A percentile compares a stretch with the other conserved stretches of the same genome.
Conservation (phyloP, 305 asterid species). For the Solanum hybrid region DNA sequence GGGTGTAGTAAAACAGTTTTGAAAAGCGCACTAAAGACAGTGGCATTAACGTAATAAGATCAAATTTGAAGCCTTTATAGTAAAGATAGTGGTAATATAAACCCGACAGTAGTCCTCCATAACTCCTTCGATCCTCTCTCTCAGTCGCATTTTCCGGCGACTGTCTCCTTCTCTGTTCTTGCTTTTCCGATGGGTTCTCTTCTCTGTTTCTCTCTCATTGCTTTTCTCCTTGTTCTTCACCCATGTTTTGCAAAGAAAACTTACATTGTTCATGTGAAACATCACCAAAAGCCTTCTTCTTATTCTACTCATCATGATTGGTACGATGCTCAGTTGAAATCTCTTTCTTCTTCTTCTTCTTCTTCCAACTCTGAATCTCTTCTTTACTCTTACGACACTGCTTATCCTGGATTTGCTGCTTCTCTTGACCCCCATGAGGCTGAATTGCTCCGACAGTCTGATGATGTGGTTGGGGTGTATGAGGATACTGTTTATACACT, state of each 20-base stretch:
- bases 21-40: not conserved
- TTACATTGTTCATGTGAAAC: conserved; percentile 67
- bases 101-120: conserved; percentile 24
- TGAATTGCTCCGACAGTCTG: conserved; percentile 28
- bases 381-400: conserved; percentile 27
- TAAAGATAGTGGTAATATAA: conserved; percentile 3
- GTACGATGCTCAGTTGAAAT: conserved; percentile 50
- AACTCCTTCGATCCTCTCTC: conserved; percentile 8
- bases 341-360: conserved; percentile 19
- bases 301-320: conserved; percentile 52
- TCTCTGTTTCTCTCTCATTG: conserved; percentile 15
- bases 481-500: conserved; percentile 31
- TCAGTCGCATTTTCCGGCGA: conserved; percentile 25
- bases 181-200: conserved; percentile 10
- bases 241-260: conserved; percentile 35
- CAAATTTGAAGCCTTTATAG: not conserved
- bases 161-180: not conserved
- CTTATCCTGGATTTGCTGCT: conserved; percentile 39
- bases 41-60: conserved; percentile 11
- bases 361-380: conserved; percentile 15
- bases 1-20: not conserved
- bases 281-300: conserved; percentile 34
- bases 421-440: conserved; percentile 20
- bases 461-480: conserved; percentile 31
- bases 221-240: conserved; percentile 28